These are phyloP conservation scores for Ulota crispa DNA, from an alignment of 225 moss, liverwort and hornwort genomes.

Conservation along the genomic window DNA sequence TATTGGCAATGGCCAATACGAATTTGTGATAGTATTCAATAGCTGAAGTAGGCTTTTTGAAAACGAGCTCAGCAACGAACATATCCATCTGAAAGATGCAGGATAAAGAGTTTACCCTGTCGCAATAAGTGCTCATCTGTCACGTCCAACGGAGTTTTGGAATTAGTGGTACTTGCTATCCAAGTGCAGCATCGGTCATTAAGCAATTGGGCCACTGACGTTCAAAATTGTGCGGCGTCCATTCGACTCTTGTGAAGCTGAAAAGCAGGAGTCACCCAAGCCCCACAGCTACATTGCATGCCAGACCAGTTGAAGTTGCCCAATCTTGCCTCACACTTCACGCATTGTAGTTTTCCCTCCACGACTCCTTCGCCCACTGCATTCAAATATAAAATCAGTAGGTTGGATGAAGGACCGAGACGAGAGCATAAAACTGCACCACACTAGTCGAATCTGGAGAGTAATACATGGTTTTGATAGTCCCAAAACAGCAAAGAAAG, in stretches of 20 bases:
- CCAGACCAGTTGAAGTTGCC: conserved; percentile 99
- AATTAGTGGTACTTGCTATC: background rate
- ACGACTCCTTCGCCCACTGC: conserved; percentile 79
- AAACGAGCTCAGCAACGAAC: background rate
- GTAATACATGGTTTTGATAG: background rate
- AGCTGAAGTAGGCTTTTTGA: background rate
- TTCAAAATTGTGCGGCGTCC: conserved; percentile 53
- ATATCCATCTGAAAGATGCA: background rate
- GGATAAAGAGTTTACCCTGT: background rate
- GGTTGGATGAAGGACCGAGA: background rate
- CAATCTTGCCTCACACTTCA: conserved; percentile 79
- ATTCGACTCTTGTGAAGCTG: conserved; percentile 95
- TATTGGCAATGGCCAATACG: background rate
- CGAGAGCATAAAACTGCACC: conserved; percentile 8
- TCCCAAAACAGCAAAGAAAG: background rate
- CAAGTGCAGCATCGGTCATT: background rate
- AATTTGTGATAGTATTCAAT: background rate
- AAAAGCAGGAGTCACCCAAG: conserved; percentile 96
- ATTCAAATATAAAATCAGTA: background rate
- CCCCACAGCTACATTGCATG: conserved; percentile 99
- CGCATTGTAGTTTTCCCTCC: conserved; percentile 87
- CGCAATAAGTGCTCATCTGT: background rate
- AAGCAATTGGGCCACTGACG: background rate
- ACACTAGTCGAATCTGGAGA: conserved; percentile 2
- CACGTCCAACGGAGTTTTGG: background rate